These are phyloP conservation scores for Aspergillus heteromorphus DNA, from an alignment of 495 filamentous ascomycete genomes.

Conservation along the genomic window DNA sequence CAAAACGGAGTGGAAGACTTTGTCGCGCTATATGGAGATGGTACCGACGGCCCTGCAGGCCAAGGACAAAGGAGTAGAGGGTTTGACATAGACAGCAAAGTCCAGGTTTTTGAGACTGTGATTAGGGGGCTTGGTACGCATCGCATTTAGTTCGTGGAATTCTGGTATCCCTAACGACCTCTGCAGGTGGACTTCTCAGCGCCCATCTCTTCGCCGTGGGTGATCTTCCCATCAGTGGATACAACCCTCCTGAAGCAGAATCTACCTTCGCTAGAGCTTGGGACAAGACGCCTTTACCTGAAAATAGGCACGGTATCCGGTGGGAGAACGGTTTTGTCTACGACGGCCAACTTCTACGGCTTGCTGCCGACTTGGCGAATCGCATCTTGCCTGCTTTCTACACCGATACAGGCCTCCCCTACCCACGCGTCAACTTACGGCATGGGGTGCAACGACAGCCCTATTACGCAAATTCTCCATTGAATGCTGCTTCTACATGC, in stretches of 20 bases:
- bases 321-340: slow-evolving; percentile 82
- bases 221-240: slow-evolving; percentile 77
- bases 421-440: slow-evolving; percentile 89
- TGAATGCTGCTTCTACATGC: slow-evolving; percentile 43
- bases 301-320: slow-evolving; percentile 47
- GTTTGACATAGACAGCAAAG: slow-evolving; percentile 95
- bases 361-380: slow-evolving; percentile 77
- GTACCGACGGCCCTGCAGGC: slow-evolving; percentile 60
- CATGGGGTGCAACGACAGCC: slow-evolving; percentile 64
- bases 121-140: slow-evolving; percentile 73
- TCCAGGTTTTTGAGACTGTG: slow-evolving; percentile 96
- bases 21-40: slow-evolving; percentile 85
- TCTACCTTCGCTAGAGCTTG: slow-evolving; percentile 34
- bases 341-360: slow-evolving; percentile 78
- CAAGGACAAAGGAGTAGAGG: slow-evolving; percentile 70
- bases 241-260: slow-evolving; percentile 46
- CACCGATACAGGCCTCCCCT: slow-evolving; percentile 83
- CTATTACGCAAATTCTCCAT: slow-evolving; percentile 77
- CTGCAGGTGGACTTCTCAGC: slow-evolving; percentile 69
- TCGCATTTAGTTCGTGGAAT: background rate
- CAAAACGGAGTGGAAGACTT: slow-evolving; percentile 73
- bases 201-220: slow-evolving; percentile 91
- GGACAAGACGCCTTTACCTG: slow-evolving; percentile 28
- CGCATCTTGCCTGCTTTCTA: slow-evolving; percentile 87
- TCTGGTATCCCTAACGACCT: background rate